Percentiles rank a stretch among this genome's conserved stretches.
These are phyloP conservation scores for Verticillium longisporum DNA, from an alignment of 2,329 filamentous ascomycete genomes.

Conservation along the genomic window DNA sequence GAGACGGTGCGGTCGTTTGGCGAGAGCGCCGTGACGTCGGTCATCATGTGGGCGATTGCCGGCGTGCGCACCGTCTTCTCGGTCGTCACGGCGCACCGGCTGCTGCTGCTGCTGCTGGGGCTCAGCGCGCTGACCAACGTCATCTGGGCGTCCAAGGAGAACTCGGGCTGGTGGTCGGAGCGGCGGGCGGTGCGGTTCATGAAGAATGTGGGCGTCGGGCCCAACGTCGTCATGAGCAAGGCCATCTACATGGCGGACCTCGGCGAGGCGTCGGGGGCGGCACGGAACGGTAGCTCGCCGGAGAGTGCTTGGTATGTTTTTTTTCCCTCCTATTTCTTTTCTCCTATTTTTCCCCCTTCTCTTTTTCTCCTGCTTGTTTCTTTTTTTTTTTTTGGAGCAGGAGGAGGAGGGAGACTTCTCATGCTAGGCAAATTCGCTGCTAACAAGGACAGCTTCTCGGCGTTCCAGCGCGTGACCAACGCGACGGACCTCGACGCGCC, in stretches of 20 bases:
- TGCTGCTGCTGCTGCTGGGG: slow-evolving; percentile 64
- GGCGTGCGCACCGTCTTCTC: slow-evolving; percentile 59
- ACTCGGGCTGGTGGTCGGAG: slow-evolving; percentile 78
- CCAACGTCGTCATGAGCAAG: slow-evolving; percentile 75
- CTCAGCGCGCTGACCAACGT: slow-evolving; percentile 68
- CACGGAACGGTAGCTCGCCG: slow-evolving; percentile 26
- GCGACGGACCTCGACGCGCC: slow-evolving; percentile 51
- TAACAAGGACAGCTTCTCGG: slow-evolving; percentile 41
- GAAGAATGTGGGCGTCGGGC: slow-evolving; percentile 70
- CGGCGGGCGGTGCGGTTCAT: slow-evolving; percentile 75
- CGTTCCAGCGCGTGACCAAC: slow-evolving; percentile 54
- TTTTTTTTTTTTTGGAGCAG: too few species aligned
- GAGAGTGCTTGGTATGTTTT: slow-evolving; percentile 43
- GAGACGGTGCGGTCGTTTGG: slow-evolving; percentile 67
- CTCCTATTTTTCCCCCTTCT: too few species aligned
- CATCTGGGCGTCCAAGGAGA: slow-evolving; percentile 66
- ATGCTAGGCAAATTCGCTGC: not conserved
- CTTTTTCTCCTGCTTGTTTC: too few species aligned
- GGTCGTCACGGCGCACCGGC: slow-evolving; percentile 62
- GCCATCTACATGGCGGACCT: slow-evolving; percentile 79
- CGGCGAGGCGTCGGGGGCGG: slow-evolving; percentile 50
- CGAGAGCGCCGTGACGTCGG: slow-evolving; percentile 66
- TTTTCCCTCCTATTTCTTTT: too few species aligned
- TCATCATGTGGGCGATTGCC: slow-evolving; percentile 72
- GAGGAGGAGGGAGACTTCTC: too few species aligned